phyloP scores from a whole-genome alignment of 202 grass and related monocot genomes.

The Musa balbisiana region DNA sequence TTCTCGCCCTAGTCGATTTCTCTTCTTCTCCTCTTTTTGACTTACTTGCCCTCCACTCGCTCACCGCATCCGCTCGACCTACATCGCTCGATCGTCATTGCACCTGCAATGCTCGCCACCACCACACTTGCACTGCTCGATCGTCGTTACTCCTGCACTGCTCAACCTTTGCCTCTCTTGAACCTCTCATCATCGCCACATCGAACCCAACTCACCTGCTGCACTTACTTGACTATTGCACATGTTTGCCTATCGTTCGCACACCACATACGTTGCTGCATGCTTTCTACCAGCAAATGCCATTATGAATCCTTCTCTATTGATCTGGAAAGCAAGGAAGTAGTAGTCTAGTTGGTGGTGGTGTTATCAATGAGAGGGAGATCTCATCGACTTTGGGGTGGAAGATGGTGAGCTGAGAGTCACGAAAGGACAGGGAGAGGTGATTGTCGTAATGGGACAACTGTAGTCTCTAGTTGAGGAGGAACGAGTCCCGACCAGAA shows the following conservation, averaged over 20 bases:
- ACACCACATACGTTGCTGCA: neutral
- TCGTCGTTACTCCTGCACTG: no score
- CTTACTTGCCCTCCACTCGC: no score
- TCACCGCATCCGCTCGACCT: no score
- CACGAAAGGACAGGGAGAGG: conserved; percentile 30
- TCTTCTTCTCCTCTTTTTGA: no score
- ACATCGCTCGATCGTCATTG: no score
- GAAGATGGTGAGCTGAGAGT: conserved; percentile 41
- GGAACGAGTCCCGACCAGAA: conserved; percentile 45
- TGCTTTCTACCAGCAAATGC: conserved; percentile 14
- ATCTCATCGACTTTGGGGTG: conserved; percentile 89
- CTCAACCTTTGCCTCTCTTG: no score
- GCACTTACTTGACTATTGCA: rapidly evolving
- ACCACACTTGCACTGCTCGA: no score
- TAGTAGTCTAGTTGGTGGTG: conserved; percentile 24
- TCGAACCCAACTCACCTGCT: no score
- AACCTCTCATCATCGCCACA: no score
- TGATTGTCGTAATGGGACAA: conserved; percentile 77
- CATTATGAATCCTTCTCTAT: conserved; percentile 4
- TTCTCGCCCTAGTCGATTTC: no score
- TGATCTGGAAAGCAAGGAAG: neutral
- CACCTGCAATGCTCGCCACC: no score
- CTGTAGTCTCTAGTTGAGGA: conserved; percentile 31
- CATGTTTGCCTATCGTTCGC: rapidly evolving
- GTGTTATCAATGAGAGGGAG: conserved; percentile 77